Evolutionary conservation across 129 eudicot species (phyloP), one percentile per base, ranked within the genome.

Genomic region (Escallonia rubra): DNA sequence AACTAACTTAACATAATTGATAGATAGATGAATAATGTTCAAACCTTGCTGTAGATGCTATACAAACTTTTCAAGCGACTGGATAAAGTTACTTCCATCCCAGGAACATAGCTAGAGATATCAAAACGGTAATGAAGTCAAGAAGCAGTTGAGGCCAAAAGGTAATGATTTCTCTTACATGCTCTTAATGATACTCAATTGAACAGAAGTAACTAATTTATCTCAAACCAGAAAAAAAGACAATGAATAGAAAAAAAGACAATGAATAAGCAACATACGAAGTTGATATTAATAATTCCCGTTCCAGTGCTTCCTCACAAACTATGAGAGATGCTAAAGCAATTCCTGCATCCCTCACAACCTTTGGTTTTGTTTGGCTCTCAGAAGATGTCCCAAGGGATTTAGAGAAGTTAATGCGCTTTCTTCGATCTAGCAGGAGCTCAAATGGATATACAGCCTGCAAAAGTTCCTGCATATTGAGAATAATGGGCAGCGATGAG

Each of bases 301-400:
- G 87, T 69, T 92, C 98, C 56, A 92, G 88, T 67, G 89, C 95
- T 84, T 92, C 98, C 74, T 92, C 98, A 80, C 96, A 92, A 73
- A 86, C 73, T 10, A 83, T 91, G 57, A 92, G 80, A 67, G 98
- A 85, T 70, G 96, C 88, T 71, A 92, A 73, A 48, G 98, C 98
- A 62, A 92, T 74, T 48, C 79, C 89, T 49, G 98, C 98, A 92
- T 92, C 96, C 78, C 88, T 83, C 70, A 92, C 95, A 71, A 92
- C 96, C 82, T 88, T 92, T 41, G 95, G 96, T 61, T 71, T 83
- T 70, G 80, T 78, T 65, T 68, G 82, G 52, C 61, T 72, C 72
- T 83, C 88, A 52, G 87, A 73, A 74, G 81, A 74, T 65, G 86
- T 61, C 48, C 68, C 79, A 46, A 85, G 69, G 79, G 71, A 71